Base-by-base conservation (phyloP, 768 basidiomycete genomes). In the Mrakia gelida region DNA sequence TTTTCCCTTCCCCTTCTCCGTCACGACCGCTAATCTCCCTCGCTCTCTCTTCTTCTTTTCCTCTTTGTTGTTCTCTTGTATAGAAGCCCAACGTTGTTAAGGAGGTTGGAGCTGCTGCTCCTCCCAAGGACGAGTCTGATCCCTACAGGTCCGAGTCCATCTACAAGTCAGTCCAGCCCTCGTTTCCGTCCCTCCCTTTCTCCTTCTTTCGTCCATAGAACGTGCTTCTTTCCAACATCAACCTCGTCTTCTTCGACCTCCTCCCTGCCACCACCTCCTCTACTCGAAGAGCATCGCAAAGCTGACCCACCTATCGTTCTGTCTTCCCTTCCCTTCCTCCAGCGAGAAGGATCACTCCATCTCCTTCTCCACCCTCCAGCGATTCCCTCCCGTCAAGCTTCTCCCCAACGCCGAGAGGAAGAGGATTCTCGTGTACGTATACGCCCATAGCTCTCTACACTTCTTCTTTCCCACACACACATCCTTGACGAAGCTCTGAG, bases 351-450 rank as follows among this genome's bases (percentile, higher is more conserved):
- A 91, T 52, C 72, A 65, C 80, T 89, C 92, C 54, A 94, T 97
- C 84, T 92, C 95, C 62, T 98, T 95, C 86, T 92, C 93, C 68
- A 94, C 94, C 34, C 89, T 96, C 76, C 90, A 92, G 75, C 91
- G 92, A 63, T 99, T 95, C 85, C 93, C 95, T 15, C 94, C 96
- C 5, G 95, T 99, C 79, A 93, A 89, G 82, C 89, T 95, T 70
- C 89, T 99, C 68, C 85, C 93, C 15, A 89, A 92, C 30, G 87
- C 90, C 2, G 84, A 86, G 79, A 90, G 94, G 82, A 97, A 96
- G 86, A 92, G 96, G 78, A 86, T 98, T 81, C 89, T 99, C 59
- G 82, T 79, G 83, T 84, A 72, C 62, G 83, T 80, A 23, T n/a
- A 16, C 26, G 3, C 28, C 28, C 54, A 18, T 38, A 8, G 38